Percentiles rank a stretch among this genome's conserved stretches.
phyloP scores from a whole-genome alignment of 2,329 filamentous ascomycete species.

The Falciphora oryzae region DNA sequence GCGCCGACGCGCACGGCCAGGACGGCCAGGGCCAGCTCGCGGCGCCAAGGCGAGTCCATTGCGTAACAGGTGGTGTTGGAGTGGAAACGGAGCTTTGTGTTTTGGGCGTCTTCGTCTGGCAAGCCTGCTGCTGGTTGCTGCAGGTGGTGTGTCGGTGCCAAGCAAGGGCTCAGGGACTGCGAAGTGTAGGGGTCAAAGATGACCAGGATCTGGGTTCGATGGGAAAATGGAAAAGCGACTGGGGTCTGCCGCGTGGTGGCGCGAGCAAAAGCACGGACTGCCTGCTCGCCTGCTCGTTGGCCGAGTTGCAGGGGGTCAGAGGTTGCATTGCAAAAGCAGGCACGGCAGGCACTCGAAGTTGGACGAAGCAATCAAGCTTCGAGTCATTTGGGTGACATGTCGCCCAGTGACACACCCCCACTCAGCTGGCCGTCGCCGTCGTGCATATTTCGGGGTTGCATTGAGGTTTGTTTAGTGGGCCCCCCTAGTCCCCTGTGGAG shows the following conservation, averaged over 20 bases:
- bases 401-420: no score
- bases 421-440: no score
- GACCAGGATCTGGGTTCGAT: background rate
- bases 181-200: no score
- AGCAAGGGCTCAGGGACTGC: no score
- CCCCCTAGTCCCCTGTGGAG: background rate
- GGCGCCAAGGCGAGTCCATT: conserved; percentile 24
- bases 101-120: background rate
- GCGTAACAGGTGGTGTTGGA: no score
- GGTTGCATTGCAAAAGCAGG: no score
- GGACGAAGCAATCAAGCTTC: background rate
- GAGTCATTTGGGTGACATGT: background rate
- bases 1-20: conserved; percentile 39
- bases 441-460: background rate
- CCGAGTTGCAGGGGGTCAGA: no score
- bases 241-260: no score
- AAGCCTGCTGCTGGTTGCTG: no score
- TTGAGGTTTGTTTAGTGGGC: background rate
- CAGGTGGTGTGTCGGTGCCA: background rate
- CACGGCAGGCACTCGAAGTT: no score
- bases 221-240: background rate
- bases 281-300: no score
- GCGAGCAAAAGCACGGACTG: background rate
- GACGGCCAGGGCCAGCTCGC: conserved; percentile 38
- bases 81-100: background rate